Evolutionary conservation across 768 basidiomycete genomes (phyloP), one percentile per base, ranked within the genome.

Genomic region (Agrocybe praecox): DNA sequence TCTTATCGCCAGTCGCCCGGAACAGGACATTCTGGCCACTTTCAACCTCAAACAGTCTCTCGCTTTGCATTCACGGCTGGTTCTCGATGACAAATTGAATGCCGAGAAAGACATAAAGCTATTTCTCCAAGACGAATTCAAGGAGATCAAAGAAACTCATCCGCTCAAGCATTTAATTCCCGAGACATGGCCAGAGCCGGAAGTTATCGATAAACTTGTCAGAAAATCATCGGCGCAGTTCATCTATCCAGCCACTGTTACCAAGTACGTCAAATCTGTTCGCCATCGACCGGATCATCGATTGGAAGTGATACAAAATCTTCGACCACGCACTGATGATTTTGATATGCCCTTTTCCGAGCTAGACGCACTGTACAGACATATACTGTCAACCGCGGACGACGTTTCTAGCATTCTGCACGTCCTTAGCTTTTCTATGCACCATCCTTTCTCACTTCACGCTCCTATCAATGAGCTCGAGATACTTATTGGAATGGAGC

Each of bases 1-100:
- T 23, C 36, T 61, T 14, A 47, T 57, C 42, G 53, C 56, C n/a
- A 61, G 60, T 29, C 52, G 60, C 7, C 49, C 56, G 2, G 60
- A 61, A 40, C 49, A 43, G 8, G 18, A n/a, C 18, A 57, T 61
- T 50, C 47, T 51, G 1, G 49, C 46, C 12, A 36, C 18, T 2
- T 57, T 61, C 45, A 47, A 50, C n/a, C 2, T 26, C 24, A 6
- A 10, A 12, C 12, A 18, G 1, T 10, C 45, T 48, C 3, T 34
- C 46, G 7, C 22, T 17, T 18, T 40, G 5, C 36, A 40, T 14
- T 6, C 36, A 5, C 52, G 29, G 5, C 46, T 60, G 11, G 46
- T 42, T 14, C 26, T 60, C n/a, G 59, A 60, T 26, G 29, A 60
- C n/a, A 53, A n/a, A n/a, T 53, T 53, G 26, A 7, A 33, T 10